Evolutionary conservation across 2,329 filamentous ascomycete species (phyloP), one percentile per base, ranked within the genome.

Genomic region (Arthrobotrys megalospora): DNA sequence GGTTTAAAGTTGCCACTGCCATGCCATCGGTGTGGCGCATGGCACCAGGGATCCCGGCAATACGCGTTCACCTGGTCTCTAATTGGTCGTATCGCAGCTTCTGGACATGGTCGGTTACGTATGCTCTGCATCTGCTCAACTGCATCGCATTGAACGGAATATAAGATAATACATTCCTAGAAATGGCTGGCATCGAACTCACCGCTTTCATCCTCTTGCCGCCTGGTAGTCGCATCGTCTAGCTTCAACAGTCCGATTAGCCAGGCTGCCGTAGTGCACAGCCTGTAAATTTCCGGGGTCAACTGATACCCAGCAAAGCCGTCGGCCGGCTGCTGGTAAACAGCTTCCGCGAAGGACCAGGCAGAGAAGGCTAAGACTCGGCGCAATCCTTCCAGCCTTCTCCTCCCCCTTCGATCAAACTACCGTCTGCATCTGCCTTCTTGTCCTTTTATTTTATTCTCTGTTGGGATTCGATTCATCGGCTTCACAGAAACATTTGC

Each of bases 151-250:
- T 47, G 43, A 48, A 64, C 38, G 38, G 60, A 24, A 48, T 64
- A 64, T 64, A 64, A 64, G 60, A 36, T 60, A 60, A 60, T 58
- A 43, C 55, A 60, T 60, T 60, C 55, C 55, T 60, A n/a, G 55
- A 43, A 60, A 60, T 43, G 55, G 55, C 55, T 43, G 55, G 55
- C 7, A 47, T 47, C 38, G 43, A 45, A 21, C 14, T 47, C 21
- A 63, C 19, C 58, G 58, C n/a, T 48, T 63, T 47, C 24, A 36
- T 43, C 55, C 14, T 16, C 36, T 36, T 43, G 45, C 45, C 19
- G 19, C 24, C 45, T 24, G 11, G 45, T 48, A 21, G 45, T 24
- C 45, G 45, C 45, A 48, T 19, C 34, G 21, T 60, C 21, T 10
- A 43, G n/a, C 50, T 41, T 41, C 32, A 41, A 58, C 34, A 58